Evolutionary conservation across 2,329 filamentous ascomycete species (phyloP).

Genomic region (Tolypocladium paradoxum): DNA sequence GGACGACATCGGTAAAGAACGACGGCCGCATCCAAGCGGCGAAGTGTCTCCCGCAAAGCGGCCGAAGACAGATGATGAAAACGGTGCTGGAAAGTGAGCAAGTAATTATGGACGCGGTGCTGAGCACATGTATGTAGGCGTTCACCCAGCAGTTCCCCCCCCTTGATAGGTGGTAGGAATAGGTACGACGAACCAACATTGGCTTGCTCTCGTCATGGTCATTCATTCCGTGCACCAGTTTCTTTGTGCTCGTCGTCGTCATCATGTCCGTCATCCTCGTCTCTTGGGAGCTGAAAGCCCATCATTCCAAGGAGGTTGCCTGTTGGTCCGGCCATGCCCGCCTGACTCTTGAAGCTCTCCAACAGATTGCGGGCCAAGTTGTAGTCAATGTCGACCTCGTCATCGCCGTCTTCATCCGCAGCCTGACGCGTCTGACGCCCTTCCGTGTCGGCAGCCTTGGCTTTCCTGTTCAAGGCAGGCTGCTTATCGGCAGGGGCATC

Average conservation of each 20-base stretch:
- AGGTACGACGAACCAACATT: background rate
- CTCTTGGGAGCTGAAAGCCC: slow-evolving; percentile 70
- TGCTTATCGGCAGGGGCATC: slow-evolving; percentile 24
- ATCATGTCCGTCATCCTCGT: slow-evolving; percentile 49
- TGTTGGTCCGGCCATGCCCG: slow-evolving; percentile 72
- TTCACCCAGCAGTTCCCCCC: background rate
- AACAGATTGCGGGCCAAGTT: slow-evolving; percentile 84
- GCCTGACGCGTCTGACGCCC: slow-evolving; percentile 27
- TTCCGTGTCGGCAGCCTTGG: slow-evolving; percentile 4
- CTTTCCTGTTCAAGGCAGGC: slow-evolving; percentile 4
- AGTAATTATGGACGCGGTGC: background rate
- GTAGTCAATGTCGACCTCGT: slow-evolving; percentile 68
- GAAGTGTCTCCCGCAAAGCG: slow-evolving; percentile 35
- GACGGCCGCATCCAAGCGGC: slow-evolving; percentile 23
- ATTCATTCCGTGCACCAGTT: background rate
- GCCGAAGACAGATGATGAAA: slow-evolving; percentile 18
- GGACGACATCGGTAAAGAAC: slow-evolving; percentile 17
- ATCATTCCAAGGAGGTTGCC: slow-evolving; percentile 81
- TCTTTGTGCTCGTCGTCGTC: slow-evolving; percentile 8
- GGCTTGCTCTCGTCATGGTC: background rate
- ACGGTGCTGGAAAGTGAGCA: background rate
- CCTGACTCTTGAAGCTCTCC: slow-evolving; percentile 87
- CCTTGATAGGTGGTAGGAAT: background rate
- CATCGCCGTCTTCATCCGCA: slow-evolving; percentile 39
- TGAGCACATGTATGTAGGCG: background rate